phyloP scores from a whole-genome alignment of 2,329 filamentous ascomycete genomes.

The Scorias spongiosa region DNA sequence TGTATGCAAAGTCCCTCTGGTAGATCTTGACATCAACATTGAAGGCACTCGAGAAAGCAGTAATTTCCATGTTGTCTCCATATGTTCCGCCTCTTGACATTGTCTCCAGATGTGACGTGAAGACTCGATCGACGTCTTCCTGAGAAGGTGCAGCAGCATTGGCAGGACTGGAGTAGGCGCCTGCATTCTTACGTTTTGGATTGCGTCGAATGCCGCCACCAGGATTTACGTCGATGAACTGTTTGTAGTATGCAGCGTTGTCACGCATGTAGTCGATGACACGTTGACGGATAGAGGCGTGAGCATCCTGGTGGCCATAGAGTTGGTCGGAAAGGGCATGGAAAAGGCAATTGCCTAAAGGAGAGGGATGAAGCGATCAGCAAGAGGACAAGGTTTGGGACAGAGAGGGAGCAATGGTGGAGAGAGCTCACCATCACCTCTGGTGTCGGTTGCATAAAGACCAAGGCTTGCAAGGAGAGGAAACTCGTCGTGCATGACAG shows the following conservation, averaged over 20 bases:
- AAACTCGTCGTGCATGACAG: constrained; percentile 30
- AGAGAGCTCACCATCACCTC: constrained; percentile 44
- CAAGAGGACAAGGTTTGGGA: background rate
- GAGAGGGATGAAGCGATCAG: constrained; percentile 2
- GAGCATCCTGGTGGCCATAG: constrained; percentile 43
- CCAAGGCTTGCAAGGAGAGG: constrained; percentile 40
- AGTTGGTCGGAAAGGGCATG: constrained; percentile 53
- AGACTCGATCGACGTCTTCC: constrained; percentile 37
- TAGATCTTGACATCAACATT: constrained; percentile 49
- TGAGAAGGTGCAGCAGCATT: constrained; percentile 33
- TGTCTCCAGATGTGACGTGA: constrained; percentile 39
- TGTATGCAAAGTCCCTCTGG: constrained; percentile 36
- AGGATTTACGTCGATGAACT: constrained; percentile 42
- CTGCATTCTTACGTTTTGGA: constrained; percentile 42
- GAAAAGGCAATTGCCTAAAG: constrained; percentile 53
- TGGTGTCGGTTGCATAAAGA: constrained; percentile 43
- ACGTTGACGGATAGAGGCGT: constrained; percentile 41
- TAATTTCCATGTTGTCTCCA: constrained; percentile 53
- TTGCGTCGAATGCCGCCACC: constrained; percentile 41
- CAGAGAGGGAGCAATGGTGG: background rate
- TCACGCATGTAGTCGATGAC: constrained; percentile 48
- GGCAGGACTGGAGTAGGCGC: constrained; percentile 30
- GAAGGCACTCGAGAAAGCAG: constrained; percentile 48
- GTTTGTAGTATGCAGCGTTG: constrained; percentile 46
- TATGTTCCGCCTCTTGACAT: constrained; percentile 48